A percentile compares a stretch with the other conserved stretches of the same genome.
phyloP scores from a whole-genome alignment of 306 rosid genomes.

The Gleditsia sinensis region DNA sequence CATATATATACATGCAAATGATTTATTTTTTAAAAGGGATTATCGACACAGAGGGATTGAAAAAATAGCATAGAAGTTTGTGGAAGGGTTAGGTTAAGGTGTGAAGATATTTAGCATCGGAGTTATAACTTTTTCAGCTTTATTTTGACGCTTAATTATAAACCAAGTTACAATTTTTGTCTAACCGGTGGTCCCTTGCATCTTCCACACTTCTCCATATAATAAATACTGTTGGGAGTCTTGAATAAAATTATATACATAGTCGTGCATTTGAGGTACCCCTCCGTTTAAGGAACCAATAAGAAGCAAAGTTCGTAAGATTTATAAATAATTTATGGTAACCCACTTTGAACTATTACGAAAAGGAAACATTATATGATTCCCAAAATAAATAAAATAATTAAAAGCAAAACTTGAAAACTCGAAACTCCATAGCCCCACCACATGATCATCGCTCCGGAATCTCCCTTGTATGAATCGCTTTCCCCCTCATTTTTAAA shows the following conservation, averaged over 20 bases:
- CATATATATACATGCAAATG: too few species aligned
- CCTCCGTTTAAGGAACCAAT: conserved; percentile 16
- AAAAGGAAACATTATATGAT: conserved; percentile 32
- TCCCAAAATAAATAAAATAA: conserved; percentile 4
- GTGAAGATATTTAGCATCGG: conserved; percentile 17
- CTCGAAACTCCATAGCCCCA: conserved; percentile 46
- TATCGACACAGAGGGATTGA: not conserved
- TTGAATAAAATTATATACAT: not conserved
- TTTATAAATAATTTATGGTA: conserved; percentile 38
- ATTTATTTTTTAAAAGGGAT: not conserved
- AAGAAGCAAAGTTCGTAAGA: too few species aligned
- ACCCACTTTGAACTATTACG: conserved; percentile 43
- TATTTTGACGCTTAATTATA: conserved; percentile 43
- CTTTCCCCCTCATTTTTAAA: conserved; percentile 34
- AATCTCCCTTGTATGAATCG: conserved; percentile 44
- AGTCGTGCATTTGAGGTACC: conserved; percentile 7
- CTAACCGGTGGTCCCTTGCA: conserved; percentile 53
- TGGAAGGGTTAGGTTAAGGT: conserved; percentile 4
- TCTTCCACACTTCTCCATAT: conserved; percentile 24
- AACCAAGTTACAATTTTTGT: conserved; percentile 7
- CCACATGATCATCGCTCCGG: conserved; percentile 60
- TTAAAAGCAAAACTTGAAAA: conserved; percentile 32
- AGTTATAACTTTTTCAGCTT: conserved; percentile 56
- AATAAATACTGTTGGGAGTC: conserved; percentile 13
- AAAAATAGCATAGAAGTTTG: not conserved